Base-by-base conservation (phyloP, 306 rosid genomes). In the Crataegus laevigata region DNA sequence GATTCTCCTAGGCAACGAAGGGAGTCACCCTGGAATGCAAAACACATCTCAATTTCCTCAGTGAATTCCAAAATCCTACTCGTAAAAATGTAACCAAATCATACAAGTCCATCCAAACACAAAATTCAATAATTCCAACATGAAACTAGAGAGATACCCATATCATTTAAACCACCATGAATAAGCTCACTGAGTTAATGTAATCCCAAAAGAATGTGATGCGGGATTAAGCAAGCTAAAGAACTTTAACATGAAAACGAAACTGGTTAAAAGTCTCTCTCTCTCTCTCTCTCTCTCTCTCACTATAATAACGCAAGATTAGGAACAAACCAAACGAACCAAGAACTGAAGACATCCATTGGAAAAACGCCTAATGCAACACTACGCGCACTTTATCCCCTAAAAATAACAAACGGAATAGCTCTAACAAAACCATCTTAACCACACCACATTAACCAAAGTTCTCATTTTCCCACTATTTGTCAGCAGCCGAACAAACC, bases 1-100 rank as follows among this genome's bases (percentile, higher is more conserved):
- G 99, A 94, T 76, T 92, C 97, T 55, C 91, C 90, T 4, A 94
- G 87, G 40, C 78, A 78, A 21, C 81, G 78, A 73, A 79, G 10
- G 6, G 88, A 88, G 66, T 89, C 88, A 12, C 78, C 82, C 99
- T 91, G 81, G 47, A 84, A 84, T 52, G 54, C 10, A 65, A 77
- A 62, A 45, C 30, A 7, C n/a, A 72, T 71, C 58, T 38, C 77
- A 75, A 15, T 52, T 43, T 55, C 54, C 81, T 75, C 78, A 75
- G 3, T 30, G 64, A 64, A 5, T 58, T 34, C 54, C 57, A 21
- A 59, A 63, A 66, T 26, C 60, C 43, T 34, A 38, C 51, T 21
- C 28, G 29, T 51, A 21, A 36, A 13, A 36, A 55, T 8, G 57
- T 59, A 73, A 75, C 18, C 24, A 42, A 15, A 55, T 8, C 28